phyloP scores from a whole-genome alignment of 1,284 basidiomycete species.

The Marasmius sp. region DNA sequence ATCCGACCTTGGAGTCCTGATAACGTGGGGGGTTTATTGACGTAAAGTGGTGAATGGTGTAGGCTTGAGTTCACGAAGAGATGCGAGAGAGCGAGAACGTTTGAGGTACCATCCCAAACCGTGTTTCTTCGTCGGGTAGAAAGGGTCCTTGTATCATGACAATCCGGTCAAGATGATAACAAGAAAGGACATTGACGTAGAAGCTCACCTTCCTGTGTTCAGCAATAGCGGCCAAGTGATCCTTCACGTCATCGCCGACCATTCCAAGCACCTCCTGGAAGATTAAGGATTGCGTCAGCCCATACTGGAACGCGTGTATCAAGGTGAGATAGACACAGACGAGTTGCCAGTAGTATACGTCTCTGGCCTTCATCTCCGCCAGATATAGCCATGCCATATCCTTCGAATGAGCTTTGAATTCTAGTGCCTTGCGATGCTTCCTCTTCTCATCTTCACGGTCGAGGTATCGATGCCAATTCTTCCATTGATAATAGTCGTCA shows the following conservation, averaged over 20 bases:
- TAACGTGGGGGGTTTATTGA: neutral
- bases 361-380: conserved; percentile 34
- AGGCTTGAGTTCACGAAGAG: conserved; percentile 30
- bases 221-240: conserved; percentile 24
- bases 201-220: conserved; percentile 26
- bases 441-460: conserved; percentile 34
- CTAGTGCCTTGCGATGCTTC: conserved; percentile 30
- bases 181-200: neutral
- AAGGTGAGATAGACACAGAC: conserved; percentile 13
- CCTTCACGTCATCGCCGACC: conserved; percentile 24
- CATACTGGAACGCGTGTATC: neutral
- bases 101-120: conserved; percentile 39
- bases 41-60: neutral
- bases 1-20: neutral
- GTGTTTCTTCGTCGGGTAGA: conserved; percentile 33
- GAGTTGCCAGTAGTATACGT: conserved; percentile 32
- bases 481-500: conserved; percentile 38
- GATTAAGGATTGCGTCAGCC: neutral
- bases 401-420: conserved; percentile 33
- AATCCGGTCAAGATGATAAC: neutral
- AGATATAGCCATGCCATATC: conserved; percentile 36
- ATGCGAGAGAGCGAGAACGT: conserved; percentile 36
- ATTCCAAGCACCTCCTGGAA: conserved; percentile 29
- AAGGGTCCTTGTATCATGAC: conserved; percentile 31
- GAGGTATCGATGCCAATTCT: conserved; percentile 36